A percentile compares a stretch with the other conserved stretches of the same genome.
phyloP scores from a whole-genome alignment of 495 filamentous ascomycete species.

The Penicillium dipodomyicola region DNA sequence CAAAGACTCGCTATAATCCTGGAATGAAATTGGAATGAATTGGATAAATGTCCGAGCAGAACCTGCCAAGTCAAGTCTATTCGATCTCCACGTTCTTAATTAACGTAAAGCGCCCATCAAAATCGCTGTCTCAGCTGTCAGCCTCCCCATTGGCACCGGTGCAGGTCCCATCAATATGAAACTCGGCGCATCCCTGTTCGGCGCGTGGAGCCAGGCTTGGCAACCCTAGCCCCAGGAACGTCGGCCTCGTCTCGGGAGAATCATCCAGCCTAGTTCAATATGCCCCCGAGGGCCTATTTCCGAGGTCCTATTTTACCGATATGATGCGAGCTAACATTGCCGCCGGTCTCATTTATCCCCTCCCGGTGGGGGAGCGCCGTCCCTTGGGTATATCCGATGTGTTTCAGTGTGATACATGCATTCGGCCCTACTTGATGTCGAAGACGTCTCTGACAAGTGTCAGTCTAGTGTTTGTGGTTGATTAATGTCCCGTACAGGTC shows the following conservation, averaged over 20 bases:
- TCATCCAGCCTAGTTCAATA: slow-evolving; percentile 2
- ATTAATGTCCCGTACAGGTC: slow-evolving; percentile 11
- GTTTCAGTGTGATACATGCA: slow-evolving; percentile 21
- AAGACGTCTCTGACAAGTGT: background rate
- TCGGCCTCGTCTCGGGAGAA: slow-evolving; percentile 18
- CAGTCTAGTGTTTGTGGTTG: slow-evolving; percentile 20
- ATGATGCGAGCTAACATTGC: slow-evolving; percentile 1
- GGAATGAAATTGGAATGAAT: background rate
- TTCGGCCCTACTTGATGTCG: slow-evolving; percentile 10
- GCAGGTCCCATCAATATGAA: slow-evolving; percentile 23
- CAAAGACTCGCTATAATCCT: background rate
- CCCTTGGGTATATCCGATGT: slow-evolving; percentile 9
- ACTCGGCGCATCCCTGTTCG: slow-evolving; percentile 20
- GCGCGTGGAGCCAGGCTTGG: slow-evolving; percentile 30
- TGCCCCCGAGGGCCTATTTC: background rate
- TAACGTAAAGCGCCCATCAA: background rate
- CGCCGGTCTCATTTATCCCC: slow-evolving; percentile 18
- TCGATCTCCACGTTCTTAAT: slow-evolving; percentile 8
- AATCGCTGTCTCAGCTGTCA: slow-evolving; percentile 1
- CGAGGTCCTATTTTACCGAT: background rate
- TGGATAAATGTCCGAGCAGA: background rate
- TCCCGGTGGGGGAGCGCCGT: slow-evolving; percentile 10
- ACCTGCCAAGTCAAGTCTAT: background rate
- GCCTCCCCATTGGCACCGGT: background rate
- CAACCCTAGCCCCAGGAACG: slow-evolving; percentile 16